A percentile compares a stretch with the other conserved stretches of the same genome.
Conservation (phyloP, 805 yeast species). For the Yamadazyma ubonensis region DNA sequence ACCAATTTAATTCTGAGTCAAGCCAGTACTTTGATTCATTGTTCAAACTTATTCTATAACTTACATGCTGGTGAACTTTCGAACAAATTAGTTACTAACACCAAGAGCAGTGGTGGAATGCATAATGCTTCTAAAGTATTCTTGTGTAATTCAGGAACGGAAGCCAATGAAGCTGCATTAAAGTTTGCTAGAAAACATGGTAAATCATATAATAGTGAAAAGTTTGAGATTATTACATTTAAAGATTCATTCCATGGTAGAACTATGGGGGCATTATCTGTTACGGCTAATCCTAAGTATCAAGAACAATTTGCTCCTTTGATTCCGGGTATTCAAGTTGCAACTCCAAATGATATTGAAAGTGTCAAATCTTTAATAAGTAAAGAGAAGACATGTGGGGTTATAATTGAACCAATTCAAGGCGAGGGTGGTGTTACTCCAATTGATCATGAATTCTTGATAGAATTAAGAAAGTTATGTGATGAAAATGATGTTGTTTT, state of each 20-base stretch:
- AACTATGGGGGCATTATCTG: constrained; percentile 88
- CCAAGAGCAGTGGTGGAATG: constrained; percentile 77
- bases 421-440: constrained; percentile 95
- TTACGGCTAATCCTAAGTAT: constrained; percentile 90
- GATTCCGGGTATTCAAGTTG: constrained; percentile 83
- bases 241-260: constrained; percentile 93
- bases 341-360: constrained; percentile 57
- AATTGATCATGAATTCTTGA: constrained; percentile 61
- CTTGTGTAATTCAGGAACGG: constrained; percentile 59
- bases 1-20: constrained; percentile 73
- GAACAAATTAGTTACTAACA: constrained; percentile 64
- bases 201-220: constrained; percentile 46
- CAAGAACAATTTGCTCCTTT: constrained; percentile 89
- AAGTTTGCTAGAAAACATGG: constrained; percentile 79
- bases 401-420: constrained; percentile 94
- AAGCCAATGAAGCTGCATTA: constrained; percentile 59
- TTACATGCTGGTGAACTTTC: constrained; percentile 80
- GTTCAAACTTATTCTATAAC: constrained; percentile 84
- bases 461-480: constrained; percentile 66
- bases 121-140: constrained; percentile 71
- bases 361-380: constrained; percentile 56
- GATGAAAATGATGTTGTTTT: constrained; percentile 66
- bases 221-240: constrained; percentile 82
- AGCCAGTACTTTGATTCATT: constrained; percentile 69
- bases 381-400: constrained; percentile 73